Evolutionary conservation across 805 yeast genomes (phyloP).

Genomic region (Wickerhamiella dianesei): DNA sequence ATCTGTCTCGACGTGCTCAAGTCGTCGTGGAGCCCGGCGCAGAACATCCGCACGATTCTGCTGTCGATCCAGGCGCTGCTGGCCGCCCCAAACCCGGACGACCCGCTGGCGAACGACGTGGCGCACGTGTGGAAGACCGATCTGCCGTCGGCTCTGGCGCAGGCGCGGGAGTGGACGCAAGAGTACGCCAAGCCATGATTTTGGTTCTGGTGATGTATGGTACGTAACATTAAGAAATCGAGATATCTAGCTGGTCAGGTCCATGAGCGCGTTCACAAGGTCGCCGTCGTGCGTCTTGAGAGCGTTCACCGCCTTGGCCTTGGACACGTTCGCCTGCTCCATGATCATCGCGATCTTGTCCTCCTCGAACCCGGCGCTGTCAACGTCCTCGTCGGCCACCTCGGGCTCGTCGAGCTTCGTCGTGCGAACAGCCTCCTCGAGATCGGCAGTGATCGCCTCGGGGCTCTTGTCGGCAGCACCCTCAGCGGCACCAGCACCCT

Average conservation of each 20-base stretch:
- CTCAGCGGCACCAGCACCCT: constrained; percentile 32
- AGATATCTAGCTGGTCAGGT: constrained; percentile 25
- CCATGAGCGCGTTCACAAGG: constrained; percentile 91
- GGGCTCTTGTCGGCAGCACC: constrained; percentile 28
- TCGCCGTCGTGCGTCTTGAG: constrained; percentile 81
- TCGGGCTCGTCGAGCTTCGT: constrained; percentile 29
- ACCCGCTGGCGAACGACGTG: constrained; percentile 94
- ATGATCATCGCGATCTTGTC: constrained; percentile 75
- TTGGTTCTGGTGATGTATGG: neutral
- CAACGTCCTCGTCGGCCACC: constrained; percentile 62
- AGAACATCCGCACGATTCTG: constrained; percentile 85
- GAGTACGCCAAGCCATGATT: constrained; percentile 34
- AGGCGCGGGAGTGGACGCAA: constrained; percentile 65
- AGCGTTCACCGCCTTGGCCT: constrained; percentile 85
- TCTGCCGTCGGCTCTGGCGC: constrained; percentile 63
- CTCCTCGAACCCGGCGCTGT: constrained; percentile 69
- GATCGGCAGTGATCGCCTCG: constrained; percentile 21
- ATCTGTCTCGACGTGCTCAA: constrained; percentile 91
- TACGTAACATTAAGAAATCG: neutral
- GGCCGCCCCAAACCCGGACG: constrained; percentile 96
- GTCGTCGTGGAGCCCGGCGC: constrained; percentile 94
- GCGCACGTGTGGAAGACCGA: constrained; percentile 93
- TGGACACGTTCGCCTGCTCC: constrained; percentile 82
- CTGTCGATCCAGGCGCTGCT: constrained; percentile 84
- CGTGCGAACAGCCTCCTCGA: constrained; percentile 24